phyloP scores from a whole-genome alignment of 1,284 basidiomycete genomes.

The Uromyces viciae-fabae region DNA sequence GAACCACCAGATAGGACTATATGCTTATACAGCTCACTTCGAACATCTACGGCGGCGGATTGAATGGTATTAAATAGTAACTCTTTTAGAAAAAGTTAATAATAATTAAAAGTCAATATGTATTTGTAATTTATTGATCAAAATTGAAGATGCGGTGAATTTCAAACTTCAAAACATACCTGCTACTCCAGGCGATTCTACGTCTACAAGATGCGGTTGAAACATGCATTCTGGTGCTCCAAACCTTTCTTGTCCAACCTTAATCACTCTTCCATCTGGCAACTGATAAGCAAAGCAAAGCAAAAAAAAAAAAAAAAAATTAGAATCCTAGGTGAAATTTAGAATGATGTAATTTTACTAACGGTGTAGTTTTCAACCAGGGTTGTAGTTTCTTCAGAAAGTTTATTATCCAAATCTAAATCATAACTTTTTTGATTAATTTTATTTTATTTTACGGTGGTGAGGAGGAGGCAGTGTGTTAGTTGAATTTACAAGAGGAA shows the following conservation, averaged over 20 bases:
- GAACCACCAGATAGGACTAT: conserved; percentile 95
- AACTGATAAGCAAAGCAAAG: conserved; percentile 61
- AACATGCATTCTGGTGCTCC: conserved; percentile 99
- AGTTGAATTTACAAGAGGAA: background rate
- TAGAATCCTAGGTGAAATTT: background rate
- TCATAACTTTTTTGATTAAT: conserved; percentile 83
- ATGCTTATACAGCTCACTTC: conserved; percentile 92
- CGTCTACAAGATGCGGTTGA: conserved; percentile 95
- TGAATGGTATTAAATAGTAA: conserved; percentile 97
- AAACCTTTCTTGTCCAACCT: conserved; percentile 97
- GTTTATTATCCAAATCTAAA: conserved; percentile 84
- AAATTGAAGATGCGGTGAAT: conserved; percentile 58
- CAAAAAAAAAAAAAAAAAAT: background rate
- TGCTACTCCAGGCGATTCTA: conserved; percentile 94
- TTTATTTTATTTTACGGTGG: background rate
- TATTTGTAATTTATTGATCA: no score
- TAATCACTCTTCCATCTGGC: conserved; percentile 92
- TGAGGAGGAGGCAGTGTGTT: background rate
- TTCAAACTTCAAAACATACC: conserved; percentile 58
- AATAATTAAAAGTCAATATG: background rate
- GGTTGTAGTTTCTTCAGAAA: conserved; percentile 93
- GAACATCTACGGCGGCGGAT: conserved; percentile 80
- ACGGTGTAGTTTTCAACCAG: conserved; percentile 95
- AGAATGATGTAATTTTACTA: conserved; percentile 50
- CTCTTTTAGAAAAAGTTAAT: conserved; percentile 59